A percentile compares a stretch with the other conserved stretches of the same genome.
Evolutionary conservation across 768 basidiomycete genomes (phyloP).

Genomic region (Lactifluus subvellereus): DNA sequence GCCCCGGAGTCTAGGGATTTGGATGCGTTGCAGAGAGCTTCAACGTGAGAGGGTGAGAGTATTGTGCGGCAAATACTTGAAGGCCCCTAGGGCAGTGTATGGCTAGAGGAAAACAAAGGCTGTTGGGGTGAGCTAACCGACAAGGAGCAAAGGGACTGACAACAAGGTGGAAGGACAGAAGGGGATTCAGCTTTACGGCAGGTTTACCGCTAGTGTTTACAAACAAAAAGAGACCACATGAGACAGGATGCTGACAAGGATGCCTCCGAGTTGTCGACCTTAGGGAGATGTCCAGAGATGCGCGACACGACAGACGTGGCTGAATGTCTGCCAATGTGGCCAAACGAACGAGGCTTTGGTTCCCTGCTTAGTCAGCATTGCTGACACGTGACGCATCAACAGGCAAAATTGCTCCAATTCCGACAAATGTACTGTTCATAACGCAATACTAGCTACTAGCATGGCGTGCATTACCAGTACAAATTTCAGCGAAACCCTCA

Average conservation of each 20-base stretch:
- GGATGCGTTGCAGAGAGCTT: neutral
- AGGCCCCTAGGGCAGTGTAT: neutral
- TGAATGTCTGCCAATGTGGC: too few species aligned
- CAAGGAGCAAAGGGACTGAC: neutral
- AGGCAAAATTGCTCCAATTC: too few species aligned
- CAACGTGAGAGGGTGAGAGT: neutral
- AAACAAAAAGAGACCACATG: neutral
- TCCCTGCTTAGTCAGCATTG: constrained; percentile 11
- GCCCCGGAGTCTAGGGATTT: too few species aligned
- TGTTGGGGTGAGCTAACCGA: neutral
- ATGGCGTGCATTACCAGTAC: neutral
- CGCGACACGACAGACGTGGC: too few species aligned
- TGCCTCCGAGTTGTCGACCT: too few species aligned
- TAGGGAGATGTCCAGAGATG: too few species aligned
- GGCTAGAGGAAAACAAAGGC: neutral
- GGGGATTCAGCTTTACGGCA: neutral
- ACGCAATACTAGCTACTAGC: too few species aligned
- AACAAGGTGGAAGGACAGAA: neutral
- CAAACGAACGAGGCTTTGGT: too few species aligned
- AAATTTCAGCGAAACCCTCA: neutral
- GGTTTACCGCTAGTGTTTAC: neutral
- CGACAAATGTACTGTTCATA: neutral
- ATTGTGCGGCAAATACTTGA: neutral
- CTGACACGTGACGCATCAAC: too few species aligned
- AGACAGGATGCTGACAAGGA: neutral